Evolutionary conservation across 1,139 yeast species (phyloP), one percentile per base, ranked within the genome.

Genomic region (Suhomyces terraborum): DNA sequence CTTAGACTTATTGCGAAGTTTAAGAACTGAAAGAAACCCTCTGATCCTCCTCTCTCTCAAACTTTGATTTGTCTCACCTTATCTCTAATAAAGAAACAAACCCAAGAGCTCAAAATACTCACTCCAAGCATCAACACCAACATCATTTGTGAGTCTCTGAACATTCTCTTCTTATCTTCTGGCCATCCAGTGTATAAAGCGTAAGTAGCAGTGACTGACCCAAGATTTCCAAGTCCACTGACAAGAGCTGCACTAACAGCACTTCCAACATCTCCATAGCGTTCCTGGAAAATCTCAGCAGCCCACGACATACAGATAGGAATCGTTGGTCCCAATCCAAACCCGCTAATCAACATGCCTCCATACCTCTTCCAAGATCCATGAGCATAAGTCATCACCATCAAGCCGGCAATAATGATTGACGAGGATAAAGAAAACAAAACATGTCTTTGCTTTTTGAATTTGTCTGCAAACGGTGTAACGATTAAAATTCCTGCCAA

Each of bases 181-280:
- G 94, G 91, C 96, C 96, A 88, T 4, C 96, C 96, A 17, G 79
- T 63, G 63, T 87, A 88, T 37, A 88, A 73, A 0, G 96, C 95
- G 58, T 88, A 88, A 2, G 95, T 85, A 4, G 94, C 85, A 22
- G 84, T 79, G 19, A 88, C 95, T 1, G 91, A 81, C 12, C 96
- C 96, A 52, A 87, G 73, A 59, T 88, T 88, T 37, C 96, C 96
- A 41, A 88, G 69, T 1, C 96, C 96, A 49, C 89, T 81, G 8
- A 88, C 93, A 33, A 88, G 63, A 0, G 96, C 96, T 8, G 89
- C 78, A 38, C 89, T 77, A 13, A 84, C 89, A 3, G 96, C 96
- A 41, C 82, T 73, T 5, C 96, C 96, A 37, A 88, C 82, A 56
- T 87, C 95, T 31, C 95, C 95, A 54, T 88, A 84, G 36, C 78